Evolutionary conservation across 73 alveolate genomes (phyloP), one percentile per base, ranked within the genome.

Genomic region (Paramecium octaurelia): DNA sequence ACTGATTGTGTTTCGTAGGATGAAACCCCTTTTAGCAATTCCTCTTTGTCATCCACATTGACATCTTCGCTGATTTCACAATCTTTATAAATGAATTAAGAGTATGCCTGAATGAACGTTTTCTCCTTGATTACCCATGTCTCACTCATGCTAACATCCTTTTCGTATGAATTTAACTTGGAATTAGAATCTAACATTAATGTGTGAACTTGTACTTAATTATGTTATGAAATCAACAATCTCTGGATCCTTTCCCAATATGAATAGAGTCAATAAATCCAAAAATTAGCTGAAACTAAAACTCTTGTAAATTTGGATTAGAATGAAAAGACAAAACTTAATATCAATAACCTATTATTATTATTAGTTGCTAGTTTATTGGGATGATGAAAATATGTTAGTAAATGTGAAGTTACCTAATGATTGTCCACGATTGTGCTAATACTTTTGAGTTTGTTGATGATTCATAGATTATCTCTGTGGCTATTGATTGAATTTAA

Each of bases 251-350:
- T 40, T 75, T 21, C 64, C 57, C 16, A 75, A 75, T 11, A 75
- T 9, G 7, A 75, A 31, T 10, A 34, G 2, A 1, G 88, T 36
- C 38, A 75, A 20, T 36, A 75, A 36, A 75, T 75, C 88, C 59
- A 75, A 40, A n/a, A 75, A 75, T 34, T 75, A 36, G 7, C 27
- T 29, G 18, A 36, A 75, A 34, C 60, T 75, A 18, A 75, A 75
- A 75, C 88, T 75, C 10, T 75, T 75, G n/a, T 75, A 75, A 6
- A 75, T 36, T 40, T 75, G 31, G 20, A 75, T 75, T 40, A 75
- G 4, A 36, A 36, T 75, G 48, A 31, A 75, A 6, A 75, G 68
- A 31, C 42, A 44, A 75, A 75, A 75, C 40, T 75, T 75, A 18
- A 75, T 75, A 54, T 54, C 69, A 54, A 54, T 54, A 18, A 54